Evolutionary conservation across 495 filamentous ascomycete species (phyloP), one percentile per base, ranked within the genome.

Genomic region (Mycothermus thermophilus): DNA sequence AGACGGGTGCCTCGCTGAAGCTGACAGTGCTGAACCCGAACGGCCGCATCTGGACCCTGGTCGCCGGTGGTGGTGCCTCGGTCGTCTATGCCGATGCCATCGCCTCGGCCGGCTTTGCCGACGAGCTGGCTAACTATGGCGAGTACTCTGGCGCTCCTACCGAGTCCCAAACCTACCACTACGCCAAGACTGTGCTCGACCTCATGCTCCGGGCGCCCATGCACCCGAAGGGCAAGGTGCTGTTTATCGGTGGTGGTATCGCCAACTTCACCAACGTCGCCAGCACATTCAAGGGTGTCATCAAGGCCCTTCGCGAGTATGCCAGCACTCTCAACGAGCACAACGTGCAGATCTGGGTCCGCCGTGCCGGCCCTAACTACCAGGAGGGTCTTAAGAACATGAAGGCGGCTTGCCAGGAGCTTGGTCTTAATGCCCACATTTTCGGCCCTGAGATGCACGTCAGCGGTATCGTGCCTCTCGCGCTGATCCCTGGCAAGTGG

Each of bases 361-460:
- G 90, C 53, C 90, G 90, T 71, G 90, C 90, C 30, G 90, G 90
- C 41, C 90, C 90, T 62, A 99, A 99, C 71, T 99, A 92, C 72
- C 90, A 99, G 64, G 90, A 99, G 66, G 90, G 90, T 67, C 75
- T 99, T 41, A 93, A 93, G 73, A 99, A 96, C 73, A 94, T 99
- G 72, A 95, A 96, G 74, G 72, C 79, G 28, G 87, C 92, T 34
- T 88, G 85, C 25, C 72, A 85, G 52, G 90, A 96, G 65, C 75
- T 99, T 22, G 83, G 80, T 48, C 70, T 99, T 22, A 67, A 87
- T 54, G 93, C 94, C 75, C 82, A 95, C 62, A 86, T 96, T 42
- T 99, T 84, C 58, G 90, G 90, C 34, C 90, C 90, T 37, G 90
- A 99, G 64, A 94, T 99, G 88, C 73, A 76, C 57, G 73, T 77